Base-by-base conservation (phyloP, 106 monocot genomes). In the Dendrobium catenatum region DNA sequence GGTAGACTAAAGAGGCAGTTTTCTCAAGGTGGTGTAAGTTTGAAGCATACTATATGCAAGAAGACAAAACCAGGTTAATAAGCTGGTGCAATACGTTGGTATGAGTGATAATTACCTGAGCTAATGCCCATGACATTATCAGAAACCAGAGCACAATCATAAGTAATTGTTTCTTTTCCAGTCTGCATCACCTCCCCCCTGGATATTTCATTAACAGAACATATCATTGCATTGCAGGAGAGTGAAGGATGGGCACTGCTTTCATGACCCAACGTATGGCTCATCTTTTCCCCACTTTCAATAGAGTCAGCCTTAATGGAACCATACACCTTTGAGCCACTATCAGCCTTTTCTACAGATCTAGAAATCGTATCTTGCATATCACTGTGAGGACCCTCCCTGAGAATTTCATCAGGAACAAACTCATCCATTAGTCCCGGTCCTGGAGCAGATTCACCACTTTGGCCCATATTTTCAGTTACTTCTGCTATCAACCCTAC, bases 281-380 rank as follows among this genome's bases (percentile, higher is more conserved):
- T 88, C 54, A 86, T 84, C 79, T 95, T 98, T 77, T 91, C 89
- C 44, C 91, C 88, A 81, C 98, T 99, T 89, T 93, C 98, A 81
- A 83, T 88, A 73, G 98, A 99, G 68, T 95, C 98, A 51, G 88
- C 93, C 78, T 99, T 99, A 8, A 87, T 87, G 56, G 93, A 95
- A 42, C 95, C 90, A 85, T 88, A 91, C 19, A 98, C 84, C 86
- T 98, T 98, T 79, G 97, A 94, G 44, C 94, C 94, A 83, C 97
- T 98, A 67, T 98, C 97, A 72, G 93, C 94, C 87, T 82, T 89
- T 29, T 79, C 88, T 27, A 89, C 78, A 17, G 95, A 93, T 29
- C 82, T 87, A 77, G 98, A 99, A 81, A 99, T 89, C 88, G 93
- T 85, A 80, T 99, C 95, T 80, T 99, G 98, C 79, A 92, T 99